Evolutionary conservation across 352 stramenopile species (phyloP).

Genomic region (Phytophthora macrochlamydospora): DNA sequence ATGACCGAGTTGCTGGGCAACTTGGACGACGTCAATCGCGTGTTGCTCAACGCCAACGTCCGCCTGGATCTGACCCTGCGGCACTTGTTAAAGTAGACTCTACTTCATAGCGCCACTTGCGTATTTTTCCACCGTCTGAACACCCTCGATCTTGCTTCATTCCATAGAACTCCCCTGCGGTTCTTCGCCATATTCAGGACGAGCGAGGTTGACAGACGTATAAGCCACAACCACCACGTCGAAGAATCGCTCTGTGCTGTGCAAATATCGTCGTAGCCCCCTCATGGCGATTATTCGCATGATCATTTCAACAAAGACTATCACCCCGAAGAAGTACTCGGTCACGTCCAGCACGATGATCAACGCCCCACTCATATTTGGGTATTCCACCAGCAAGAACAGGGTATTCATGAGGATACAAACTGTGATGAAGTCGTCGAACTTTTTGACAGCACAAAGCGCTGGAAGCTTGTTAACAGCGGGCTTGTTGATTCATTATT

Average conservation of each 20-base stretch:
- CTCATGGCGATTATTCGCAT: slow-evolving; percentile 62
- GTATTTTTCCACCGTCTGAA: neutral
- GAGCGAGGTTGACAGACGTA: slow-evolving; percentile 58
- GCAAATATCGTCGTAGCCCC: slow-evolving; percentile 51
- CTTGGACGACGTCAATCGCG: slow-evolving; percentile 14
- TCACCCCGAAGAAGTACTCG: slow-evolving; percentile 72
- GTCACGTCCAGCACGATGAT: slow-evolving; percentile 44
- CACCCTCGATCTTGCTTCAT: neutral
- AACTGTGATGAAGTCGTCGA: slow-evolving; percentile 68
- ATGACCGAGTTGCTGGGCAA: slow-evolving; percentile 11
- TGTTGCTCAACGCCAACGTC: slow-evolving; percentile 23
- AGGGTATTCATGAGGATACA: slow-evolving; percentile 75
- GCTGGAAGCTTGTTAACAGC: slow-evolving; percentile 40
- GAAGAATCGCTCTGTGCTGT: slow-evolving; percentile 66
- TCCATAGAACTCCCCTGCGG: too few relatives aligned
- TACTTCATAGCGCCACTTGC: neutral
- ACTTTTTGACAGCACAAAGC: slow-evolving; percentile 73
- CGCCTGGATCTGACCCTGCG: too few relatives aligned
- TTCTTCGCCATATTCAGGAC: slow-evolving; percentile 53
- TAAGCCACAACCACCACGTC: slow-evolving; percentile 75
- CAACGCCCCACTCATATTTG: slow-evolving; percentile 52
- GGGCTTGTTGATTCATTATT: slow-evolving; percentile 19
- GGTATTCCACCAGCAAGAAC: slow-evolving; percentile 74
- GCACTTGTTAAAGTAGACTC: too few relatives aligned
- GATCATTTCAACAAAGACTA: slow-evolving; percentile 70